These are phyloP conservation scores for Persicaria maculosa DNA, from an alignment of 148 eudicot genomes.

Conservation along the genomic window DNA sequence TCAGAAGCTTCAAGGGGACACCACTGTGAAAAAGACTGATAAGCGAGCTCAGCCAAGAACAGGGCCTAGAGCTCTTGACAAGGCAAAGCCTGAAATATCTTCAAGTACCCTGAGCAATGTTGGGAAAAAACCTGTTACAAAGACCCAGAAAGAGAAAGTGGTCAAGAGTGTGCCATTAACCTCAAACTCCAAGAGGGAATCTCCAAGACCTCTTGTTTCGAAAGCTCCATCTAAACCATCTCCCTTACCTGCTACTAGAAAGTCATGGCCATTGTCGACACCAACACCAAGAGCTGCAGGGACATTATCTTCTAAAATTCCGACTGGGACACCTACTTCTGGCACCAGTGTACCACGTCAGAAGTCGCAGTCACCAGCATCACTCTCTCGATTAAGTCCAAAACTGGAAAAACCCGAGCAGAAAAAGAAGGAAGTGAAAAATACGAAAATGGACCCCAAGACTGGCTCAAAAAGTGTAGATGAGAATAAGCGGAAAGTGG, in stretches of 20 bases:
- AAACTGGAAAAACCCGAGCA: slow-evolving; percentile 46
- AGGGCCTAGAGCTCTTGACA: slow-evolving; percentile 50
- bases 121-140: slow-evolving; percentile 31
- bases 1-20: slow-evolving; percentile 39
- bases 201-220: slow-evolving; percentile 40
- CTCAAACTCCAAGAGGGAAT: slow-evolving; percentile 46
- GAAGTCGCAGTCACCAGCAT: slow-evolving; percentile 46
- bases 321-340: slow-evolving; percentile 38
- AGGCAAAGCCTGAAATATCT: slow-evolving; percentile 49
- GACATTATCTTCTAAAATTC: slow-evolving; percentile 49
- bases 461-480: slow-evolving; percentile 33
- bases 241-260: slow-evolving; percentile 57
- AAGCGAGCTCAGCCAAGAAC: slow-evolving; percentile 42
- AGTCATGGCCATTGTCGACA: slow-evolving; percentile 74
- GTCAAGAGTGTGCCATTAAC: slow-evolving; percentile 30
- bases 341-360: slow-evolving; percentile 42
- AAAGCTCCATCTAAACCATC: slow-evolving; percentile 53
- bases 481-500: slow-evolving; percentile 39
- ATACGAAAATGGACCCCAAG: slow-evolving; percentile 35
- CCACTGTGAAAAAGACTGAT: slow-evolving; percentile 45
- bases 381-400: slow-evolving; percentile 42
- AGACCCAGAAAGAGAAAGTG: slow-evolving; percentile 39
- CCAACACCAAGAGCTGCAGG: slow-evolving; percentile 61
- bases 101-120: slow-evolving; percentile 26
- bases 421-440: slow-evolving; percentile 41